These are phyloP conservation scores for Cercospora canescens DNA, from an alignment of 2,329 filamentous ascomycete genomes.

Conservation along the genomic window DNA sequence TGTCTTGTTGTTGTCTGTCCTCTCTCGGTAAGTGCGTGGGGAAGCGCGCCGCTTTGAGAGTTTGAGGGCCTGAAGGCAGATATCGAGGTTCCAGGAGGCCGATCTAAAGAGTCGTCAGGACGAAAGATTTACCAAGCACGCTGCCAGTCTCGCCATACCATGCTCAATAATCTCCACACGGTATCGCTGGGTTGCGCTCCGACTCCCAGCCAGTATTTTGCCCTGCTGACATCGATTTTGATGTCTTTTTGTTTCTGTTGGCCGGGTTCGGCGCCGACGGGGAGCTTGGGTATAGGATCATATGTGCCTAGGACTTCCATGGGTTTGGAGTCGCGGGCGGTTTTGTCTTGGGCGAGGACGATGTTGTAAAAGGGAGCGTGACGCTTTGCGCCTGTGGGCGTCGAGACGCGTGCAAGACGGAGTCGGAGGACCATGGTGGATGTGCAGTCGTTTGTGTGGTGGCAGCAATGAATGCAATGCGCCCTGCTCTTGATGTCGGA, in stretches of 20 bases:
- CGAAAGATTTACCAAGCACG: no score
- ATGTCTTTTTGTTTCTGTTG: constrained; percentile 84
- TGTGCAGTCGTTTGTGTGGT: not conserved
- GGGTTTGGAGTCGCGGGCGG: constrained; percentile 82
- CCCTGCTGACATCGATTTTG: constrained; percentile 75
- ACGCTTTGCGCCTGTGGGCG: constrained; percentile 54
- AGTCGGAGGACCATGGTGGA: constrained; percentile 80
- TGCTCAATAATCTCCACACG: constrained; percentile 79
- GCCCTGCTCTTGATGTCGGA: not conserved
- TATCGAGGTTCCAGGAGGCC: constrained; percentile 45
- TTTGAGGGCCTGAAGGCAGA: constrained; percentile 35
- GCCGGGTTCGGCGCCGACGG: constrained; percentile 53
- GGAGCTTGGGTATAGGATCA: constrained; percentile 61
- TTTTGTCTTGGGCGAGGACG: constrained; percentile 83
- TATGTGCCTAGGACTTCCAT: constrained; percentile 83
- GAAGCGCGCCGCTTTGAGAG: constrained; percentile 33
- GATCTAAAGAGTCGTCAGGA: constrained; percentile 40
- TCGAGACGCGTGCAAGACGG: constrained; percentile 86
- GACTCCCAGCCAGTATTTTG: constrained; percentile 95
- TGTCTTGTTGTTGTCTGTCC: constrained; percentile 2
- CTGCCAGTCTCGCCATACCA: no score
- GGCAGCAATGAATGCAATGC: not conserved
- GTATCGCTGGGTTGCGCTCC: constrained; percentile 92
- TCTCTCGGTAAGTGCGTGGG: constrained; percentile 30
- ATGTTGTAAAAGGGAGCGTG: constrained; percentile 98